A percentile compares a stretch with the other conserved stretches of the same genome.
Conservation (phyloP, 306 rosid genomes). For the Spatholobus suberectus region DNA sequence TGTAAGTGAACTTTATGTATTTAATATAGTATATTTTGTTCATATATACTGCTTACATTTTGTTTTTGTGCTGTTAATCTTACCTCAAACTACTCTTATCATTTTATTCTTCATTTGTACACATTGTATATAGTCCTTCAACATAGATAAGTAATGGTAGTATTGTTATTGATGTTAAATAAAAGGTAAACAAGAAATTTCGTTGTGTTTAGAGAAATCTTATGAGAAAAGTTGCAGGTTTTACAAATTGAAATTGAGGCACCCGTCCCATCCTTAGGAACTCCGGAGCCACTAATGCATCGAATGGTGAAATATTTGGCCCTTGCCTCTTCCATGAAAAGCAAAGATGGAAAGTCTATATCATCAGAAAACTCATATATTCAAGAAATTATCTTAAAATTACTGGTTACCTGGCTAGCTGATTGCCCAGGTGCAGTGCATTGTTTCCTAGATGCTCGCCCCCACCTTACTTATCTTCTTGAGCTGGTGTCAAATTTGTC, state of each 20-base stretch:
- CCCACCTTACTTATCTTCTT: slow-evolving; percentile 82
- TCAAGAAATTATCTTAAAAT: slow-evolving; percentile 72
- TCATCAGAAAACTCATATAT: slow-evolving; percentile 51
- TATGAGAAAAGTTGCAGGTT: slow-evolving; percentile 56
- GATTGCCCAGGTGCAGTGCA: slow-evolving; percentile 79
- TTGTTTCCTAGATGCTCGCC: slow-evolving; percentile 85
- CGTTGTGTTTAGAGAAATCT: slow-evolving; percentile 29
- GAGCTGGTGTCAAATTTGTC: slow-evolving; percentile 75
- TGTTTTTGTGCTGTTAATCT: background rate
- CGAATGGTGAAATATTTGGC: slow-evolving; percentile 81
- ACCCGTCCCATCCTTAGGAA: slow-evolving; percentile 68
- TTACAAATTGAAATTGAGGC: slow-evolving; percentile 75
- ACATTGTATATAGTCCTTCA: background rate
- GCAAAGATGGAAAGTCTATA: slow-evolving; percentile 66
- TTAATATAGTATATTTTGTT: background rate
- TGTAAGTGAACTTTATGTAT: background rate
- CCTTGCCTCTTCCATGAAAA: slow-evolving; percentile 73
- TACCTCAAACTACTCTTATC: background rate
- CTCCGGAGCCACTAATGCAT: slow-evolving; percentile 81
- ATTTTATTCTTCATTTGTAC: background rate
- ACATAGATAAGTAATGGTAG: background rate
- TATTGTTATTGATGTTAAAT: background rate
- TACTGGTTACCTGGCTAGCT: slow-evolving; percentile 78
- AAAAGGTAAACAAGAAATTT: background rate
- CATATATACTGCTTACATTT: background rate